Evolutionary conservation across 257 asterid species (phyloP).

Genomic region (Primulina eburnea): DNA sequence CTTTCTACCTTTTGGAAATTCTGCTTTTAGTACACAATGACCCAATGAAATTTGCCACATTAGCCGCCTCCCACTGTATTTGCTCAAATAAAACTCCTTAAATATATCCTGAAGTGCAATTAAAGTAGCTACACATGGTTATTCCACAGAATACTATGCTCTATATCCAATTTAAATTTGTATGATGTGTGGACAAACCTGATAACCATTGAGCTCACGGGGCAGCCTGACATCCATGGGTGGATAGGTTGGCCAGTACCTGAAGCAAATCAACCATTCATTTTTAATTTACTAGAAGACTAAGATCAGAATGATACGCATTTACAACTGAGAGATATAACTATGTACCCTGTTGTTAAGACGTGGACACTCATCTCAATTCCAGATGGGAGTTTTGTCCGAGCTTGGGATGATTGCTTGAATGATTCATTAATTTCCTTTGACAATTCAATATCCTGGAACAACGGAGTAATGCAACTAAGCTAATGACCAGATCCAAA

Average conservation of each 20-base stretch:
- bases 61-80: slow-evolving; percentile 91
- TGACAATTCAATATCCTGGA: slow-evolving; percentile 89
- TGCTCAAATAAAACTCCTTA: slow-evolving; percentile 92
- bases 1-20: slow-evolving; percentile 83
- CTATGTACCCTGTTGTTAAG: slow-evolving; percentile 80
- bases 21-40: slow-evolving; percentile 90
- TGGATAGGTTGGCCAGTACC: slow-evolving; percentile 99
- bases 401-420: slow-evolving; percentile 98
- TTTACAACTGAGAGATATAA: neutral
- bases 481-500: slow-evolving; percentile 1
- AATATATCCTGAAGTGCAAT: slow-evolving; percentile 70
- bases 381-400: slow-evolving; percentile 95
- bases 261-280: slow-evolving; percentile 34
- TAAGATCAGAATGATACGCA: neutral
- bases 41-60: slow-evolving; percentile 99
- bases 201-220: slow-evolving; percentile 90
- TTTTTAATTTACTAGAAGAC: neutral
- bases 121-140: slow-evolving; percentile 11
- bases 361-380: slow-evolving; percentile 99
- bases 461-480: slow-evolving; percentile 12
- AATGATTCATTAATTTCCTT: slow-evolving; percentile 96
- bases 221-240: slow-evolving; percentile 98
- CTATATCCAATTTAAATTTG: slow-evolving; percentile 3
- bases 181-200: slow-evolving; percentile 44
- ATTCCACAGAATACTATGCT: slow-evolving; percentile 20